Evolutionary conservation across 257 asterid species (phyloP).

Genomic region (Salvia miltiorrhiza): DNA sequence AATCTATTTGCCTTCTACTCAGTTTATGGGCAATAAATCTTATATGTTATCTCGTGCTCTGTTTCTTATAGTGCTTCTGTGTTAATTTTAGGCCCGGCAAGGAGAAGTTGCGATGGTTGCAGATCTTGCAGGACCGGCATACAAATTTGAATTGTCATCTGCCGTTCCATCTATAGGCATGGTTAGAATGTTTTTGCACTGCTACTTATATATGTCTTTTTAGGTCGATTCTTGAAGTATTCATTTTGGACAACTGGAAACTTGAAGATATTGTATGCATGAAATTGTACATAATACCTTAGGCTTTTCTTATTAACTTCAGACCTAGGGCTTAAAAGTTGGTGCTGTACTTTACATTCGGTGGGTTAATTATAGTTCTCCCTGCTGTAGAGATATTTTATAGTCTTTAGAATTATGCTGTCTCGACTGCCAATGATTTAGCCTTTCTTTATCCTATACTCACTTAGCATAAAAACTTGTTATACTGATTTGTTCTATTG

Average conservation of each 20-base stretch:
- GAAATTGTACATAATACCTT: background rate
- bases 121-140: constrained; percentile 74
- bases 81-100: constrained; percentile 54
- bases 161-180: constrained; percentile 69
- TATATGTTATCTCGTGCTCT: background rate
- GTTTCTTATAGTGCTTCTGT: constrained; percentile 22
- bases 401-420: background rate
- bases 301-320: no score
- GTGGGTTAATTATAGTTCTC: no score
- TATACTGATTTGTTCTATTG: background rate
- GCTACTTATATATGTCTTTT: background rate
- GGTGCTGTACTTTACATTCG: no score
- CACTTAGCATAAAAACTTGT: background rate
- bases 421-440: background rate
- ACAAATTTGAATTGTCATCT: constrained; percentile 67
- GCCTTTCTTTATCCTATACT: background rate
- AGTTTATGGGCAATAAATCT: background rate
- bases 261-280: background rate
- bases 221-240: background rate
- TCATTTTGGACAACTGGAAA: background rate
- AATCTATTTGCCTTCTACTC: background rate
- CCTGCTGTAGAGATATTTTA: no score
- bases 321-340: no score
- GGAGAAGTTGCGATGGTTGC: constrained; percentile 86
- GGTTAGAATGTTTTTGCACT: constrained; percentile 36